Percentiles rank a stretch among this genome's conserved stretches.
phyloP scores from a whole-genome alignment of 179 eudicot genomes.

The Carnegiea gigantea region DNA sequence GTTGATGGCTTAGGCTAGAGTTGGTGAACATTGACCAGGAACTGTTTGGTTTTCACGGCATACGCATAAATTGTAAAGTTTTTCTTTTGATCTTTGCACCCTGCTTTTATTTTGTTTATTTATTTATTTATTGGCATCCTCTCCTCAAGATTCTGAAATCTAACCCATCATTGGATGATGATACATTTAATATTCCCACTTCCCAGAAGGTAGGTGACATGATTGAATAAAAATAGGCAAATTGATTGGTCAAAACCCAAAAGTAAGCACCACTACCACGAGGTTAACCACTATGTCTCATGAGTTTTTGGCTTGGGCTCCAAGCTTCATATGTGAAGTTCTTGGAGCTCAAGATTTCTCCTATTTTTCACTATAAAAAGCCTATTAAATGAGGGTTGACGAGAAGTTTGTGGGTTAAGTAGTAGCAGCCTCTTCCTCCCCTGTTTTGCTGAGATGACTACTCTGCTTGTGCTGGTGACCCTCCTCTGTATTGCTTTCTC shows the following conservation, averaged over 20 bases:
- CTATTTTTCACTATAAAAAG: background rate
- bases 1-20: too few species aligned
- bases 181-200: background rate
- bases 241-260: background rate
- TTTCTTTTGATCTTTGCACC: too few species aligned
- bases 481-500: slow-evolving; percentile 8
- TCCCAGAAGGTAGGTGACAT: background rate
- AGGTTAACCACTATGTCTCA: background rate
- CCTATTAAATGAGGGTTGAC: background rate
- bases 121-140: too few species aligned
- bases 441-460: slow-evolving; percentile 19
- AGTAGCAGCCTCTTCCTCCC: background rate
- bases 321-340: background rate
- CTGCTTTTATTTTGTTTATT: too few species aligned
- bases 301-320: background rate
- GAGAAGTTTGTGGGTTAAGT: background rate
- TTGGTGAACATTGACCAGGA: too few species aligned
- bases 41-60: too few species aligned
- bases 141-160: background rate
- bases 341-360: background rate
- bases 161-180: background rate
- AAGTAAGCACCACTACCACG: too few species aligned
- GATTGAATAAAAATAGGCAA: background rate
- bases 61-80: too few species aligned
- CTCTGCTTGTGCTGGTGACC: slow-evolving; percentile 19